Evolutionary conservation across 768 basidiomycete genomes (phyloP).

Genomic region (Mycena kentingensis): DNA sequence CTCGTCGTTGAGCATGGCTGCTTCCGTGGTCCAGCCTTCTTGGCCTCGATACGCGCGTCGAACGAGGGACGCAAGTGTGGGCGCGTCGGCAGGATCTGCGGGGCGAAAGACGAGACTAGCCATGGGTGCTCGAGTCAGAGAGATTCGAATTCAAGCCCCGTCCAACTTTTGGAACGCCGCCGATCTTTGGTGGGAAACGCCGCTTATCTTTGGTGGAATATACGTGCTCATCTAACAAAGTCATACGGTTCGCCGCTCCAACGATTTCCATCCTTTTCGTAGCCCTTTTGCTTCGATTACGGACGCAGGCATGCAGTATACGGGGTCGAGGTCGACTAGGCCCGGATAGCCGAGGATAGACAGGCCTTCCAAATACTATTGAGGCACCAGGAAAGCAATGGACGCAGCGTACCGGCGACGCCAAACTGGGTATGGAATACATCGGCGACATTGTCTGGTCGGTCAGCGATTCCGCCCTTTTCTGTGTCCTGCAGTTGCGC

Average conservation of each 20-base stretch:
- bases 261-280: conserved; percentile 62
- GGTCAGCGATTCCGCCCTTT: conserved; percentile 89
- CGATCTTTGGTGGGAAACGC: too few species aligned
- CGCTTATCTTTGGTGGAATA: too few species aligned
- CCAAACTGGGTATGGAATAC: conserved; percentile 98
- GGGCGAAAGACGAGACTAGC: conserved; percentile 5
- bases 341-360: conserved; percentile 87
- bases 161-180: too few species aligned
- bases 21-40: conserved; percentile 10
- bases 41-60: conserved; percentile 10
- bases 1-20: background rate
- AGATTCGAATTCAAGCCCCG: too few species aligned
- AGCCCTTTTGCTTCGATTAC: conserved; percentile 73
- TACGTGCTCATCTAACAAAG: too few species aligned
- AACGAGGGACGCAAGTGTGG: conserved; percentile 1
- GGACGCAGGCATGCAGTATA: conserved; percentile 91
- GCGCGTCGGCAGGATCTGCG: conserved; percentile 3
- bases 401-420: conserved; percentile 65
- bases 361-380: conserved; percentile 53
- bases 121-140: too few species aligned
- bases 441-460: conserved; percentile 91
- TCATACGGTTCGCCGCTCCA: conserved; percentile 39
- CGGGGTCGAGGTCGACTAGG: conserved; percentile 84
- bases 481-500: conserved; percentile 73
- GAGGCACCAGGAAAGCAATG: background rate